phyloP scores from a whole-genome alignment of 2,329 filamentous ascomycete genomes.

The Rhynchosporium secalis region DNA sequence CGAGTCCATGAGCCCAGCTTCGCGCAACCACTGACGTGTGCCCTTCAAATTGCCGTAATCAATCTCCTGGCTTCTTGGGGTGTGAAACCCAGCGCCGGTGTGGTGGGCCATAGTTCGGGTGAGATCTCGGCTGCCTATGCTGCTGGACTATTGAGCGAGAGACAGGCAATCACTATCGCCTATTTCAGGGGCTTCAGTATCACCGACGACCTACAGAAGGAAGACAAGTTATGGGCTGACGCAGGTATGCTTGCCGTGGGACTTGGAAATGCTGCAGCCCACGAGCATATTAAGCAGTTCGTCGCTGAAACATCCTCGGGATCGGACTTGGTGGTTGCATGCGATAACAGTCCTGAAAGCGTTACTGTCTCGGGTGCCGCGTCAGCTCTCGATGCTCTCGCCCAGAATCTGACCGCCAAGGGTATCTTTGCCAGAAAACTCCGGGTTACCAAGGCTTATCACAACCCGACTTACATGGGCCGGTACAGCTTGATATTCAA shows the following conservation, averaged over 20 bases:
- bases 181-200: constrained; percentile 26
- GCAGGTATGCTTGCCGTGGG: no score
- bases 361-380: constrained; percentile 31
- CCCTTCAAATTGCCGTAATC: constrained; percentile 36
- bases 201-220: neutral
- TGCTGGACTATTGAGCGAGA: constrained; percentile 28
- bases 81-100: constrained; percentile 26
- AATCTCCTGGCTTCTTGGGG: constrained; percentile 29
- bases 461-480: constrained; percentile 39
- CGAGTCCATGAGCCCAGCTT: constrained; percentile 26
- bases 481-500: constrained; percentile 29
- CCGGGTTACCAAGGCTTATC: constrained; percentile 45
- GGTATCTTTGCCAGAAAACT: constrained; percentile 39
- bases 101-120: constrained; percentile 37
- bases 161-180: constrained; percentile 23
- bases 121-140: constrained; percentile 44
- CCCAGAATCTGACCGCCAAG: constrained; percentile 15
- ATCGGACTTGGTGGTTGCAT: constrained; percentile 34
- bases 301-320: no score
- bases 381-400: constrained; percentile 19
- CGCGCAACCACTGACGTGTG: constrained; percentile 29
- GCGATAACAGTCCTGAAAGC: constrained; percentile 34
- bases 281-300: no score
- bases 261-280: no score
- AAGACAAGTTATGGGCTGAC: no score